Base-by-base conservation (phyloP, 495 filamentous ascomycete genomes). In the Penicillium mononematosum region DNA sequence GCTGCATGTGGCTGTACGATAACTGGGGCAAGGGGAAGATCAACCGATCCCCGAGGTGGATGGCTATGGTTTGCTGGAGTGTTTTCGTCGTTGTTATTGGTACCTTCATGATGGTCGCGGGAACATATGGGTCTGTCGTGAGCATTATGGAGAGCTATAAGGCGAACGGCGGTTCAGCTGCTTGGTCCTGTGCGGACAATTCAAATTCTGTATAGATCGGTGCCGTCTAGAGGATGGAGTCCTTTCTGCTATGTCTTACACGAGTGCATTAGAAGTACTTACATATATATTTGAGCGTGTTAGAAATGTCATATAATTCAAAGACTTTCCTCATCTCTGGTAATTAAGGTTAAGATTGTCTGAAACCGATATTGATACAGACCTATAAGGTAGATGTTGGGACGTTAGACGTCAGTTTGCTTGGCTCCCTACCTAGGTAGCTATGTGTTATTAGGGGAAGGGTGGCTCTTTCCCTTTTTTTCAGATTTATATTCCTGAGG, bases 41-140 rank as follows among this genome's bases (percentile, higher is more conserved):
- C 59, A 58, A 63, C 45, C 64, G 61, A 20, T 55, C 50, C 4
- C 43, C 55, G 1, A 53, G 39, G 38, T 70, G 70, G 73, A 66
- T 55, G 5, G 10, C 58, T 5, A 66, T 71, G 67, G 72, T 68
- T 6, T 55, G 53, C 27, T 75, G 66, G 66, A 64, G 64, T 47
- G 47, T 31, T 0, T 70, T 71, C 39, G 57, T 76, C 1, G 57
- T 76, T 3, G 17, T 60, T 5, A 49, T 60, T 41, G 75, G 85
- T 4, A 62, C 81, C 8, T 67, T 79, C 36, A 61, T 86, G 25
- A 74, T 84, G 56, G 71, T 83, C 16, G 75, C 79, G 10, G 84
- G 84, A 12, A 84, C 83, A 1, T 87, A 86, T 58, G 75, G 83
- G 4, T 78, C 73, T 53, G 70, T 85, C 38, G 69, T 78, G 52